Evolutionary conservation across 2,329 filamentous ascomycete genomes (phyloP).

Genomic region (Byssochlamys sp.): DNA sequence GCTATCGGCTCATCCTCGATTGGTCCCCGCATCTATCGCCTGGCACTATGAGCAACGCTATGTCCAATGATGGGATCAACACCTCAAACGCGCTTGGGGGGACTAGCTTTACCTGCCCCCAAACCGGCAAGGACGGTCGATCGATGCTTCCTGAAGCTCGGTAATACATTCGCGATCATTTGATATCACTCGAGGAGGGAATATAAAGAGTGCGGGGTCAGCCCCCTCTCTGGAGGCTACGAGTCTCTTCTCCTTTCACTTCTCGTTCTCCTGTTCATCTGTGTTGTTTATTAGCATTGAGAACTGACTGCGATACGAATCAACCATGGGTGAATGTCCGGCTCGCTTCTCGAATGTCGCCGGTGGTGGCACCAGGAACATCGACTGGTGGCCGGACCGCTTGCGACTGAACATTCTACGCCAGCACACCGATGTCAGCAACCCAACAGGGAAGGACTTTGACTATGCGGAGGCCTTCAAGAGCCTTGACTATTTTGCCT

Average conservation of each 20-base stretch:
- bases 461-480: conserved; percentile 66
- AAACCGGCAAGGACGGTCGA: background rate
- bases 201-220: background rate
- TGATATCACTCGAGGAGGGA: background rate
- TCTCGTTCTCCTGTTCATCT: background rate
- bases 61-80: background rate
- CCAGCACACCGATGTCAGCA: conserved; percentile 55
- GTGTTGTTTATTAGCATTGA: background rate
- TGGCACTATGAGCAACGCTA: background rate
- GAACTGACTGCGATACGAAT: background rate
- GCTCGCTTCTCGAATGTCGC: conserved; percentile 19
- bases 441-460: conserved; percentile 57
- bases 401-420: conserved; percentile 63
- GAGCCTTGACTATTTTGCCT: conserved; percentile 56
- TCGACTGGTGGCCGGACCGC: conserved; percentile 65
- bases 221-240: background rate
- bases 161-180: background rate
- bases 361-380: conserved; percentile 58
- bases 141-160: background rate
- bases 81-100: background rate
- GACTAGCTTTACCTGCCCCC: background rate
- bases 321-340: background rate
- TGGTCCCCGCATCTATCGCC: background rate
- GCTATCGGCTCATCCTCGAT: background rate
- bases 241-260: background rate